Evolutionary conservation across 441 rosid genomes (phyloP), one percentile per base, ranked within the genome.

Genomic region (Jatropha podagrica): DNA sequence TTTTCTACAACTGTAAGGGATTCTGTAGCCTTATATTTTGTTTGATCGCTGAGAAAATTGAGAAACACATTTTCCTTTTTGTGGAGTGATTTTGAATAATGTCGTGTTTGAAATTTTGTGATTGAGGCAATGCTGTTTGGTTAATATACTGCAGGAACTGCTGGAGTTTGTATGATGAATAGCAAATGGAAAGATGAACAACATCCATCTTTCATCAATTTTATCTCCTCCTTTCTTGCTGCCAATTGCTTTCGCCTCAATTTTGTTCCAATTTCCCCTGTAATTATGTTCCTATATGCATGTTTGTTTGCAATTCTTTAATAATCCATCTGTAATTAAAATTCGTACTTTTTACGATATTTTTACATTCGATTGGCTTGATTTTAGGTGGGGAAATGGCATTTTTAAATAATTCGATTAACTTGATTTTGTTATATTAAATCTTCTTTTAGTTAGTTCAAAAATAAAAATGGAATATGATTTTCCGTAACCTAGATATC

Each of bases 131-230:
- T 46, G 60, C 7, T 13, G 2, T 72, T 56, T 71, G 63, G 3
- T 46, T 17, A 18, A 63, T 49, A 27, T n/a, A 4, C 68, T 41
- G 13, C 73, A 72, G 84, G 81, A 76, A 85, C 78, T 74, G 72
- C 46, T 5, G 99, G 98, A 74, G 90, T 89, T 69, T 95, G 98
- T 81, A 92, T 95, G 86, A 93, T 95, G 97, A 95, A 79, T 76
- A 86, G 49, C 59, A 72, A 84, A 11, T 95, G 98, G 99, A 92
- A 87, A 80, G 86, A 85, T 2, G 89, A 84, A 71, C 98, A 92
- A 49, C 83, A 84, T 13, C 84, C 88, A 3, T 84, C 94, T 8
- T 87, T 93, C 73, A 90, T 93, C 88, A 83, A 55, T 76, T 93
- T 95, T 78, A 82, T 92, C 76, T 85, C 96, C 55, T 74, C 95